Base-by-base conservation (phyloP, 768 basidiomycete genomes). In the Suillus alpinus region DNA sequence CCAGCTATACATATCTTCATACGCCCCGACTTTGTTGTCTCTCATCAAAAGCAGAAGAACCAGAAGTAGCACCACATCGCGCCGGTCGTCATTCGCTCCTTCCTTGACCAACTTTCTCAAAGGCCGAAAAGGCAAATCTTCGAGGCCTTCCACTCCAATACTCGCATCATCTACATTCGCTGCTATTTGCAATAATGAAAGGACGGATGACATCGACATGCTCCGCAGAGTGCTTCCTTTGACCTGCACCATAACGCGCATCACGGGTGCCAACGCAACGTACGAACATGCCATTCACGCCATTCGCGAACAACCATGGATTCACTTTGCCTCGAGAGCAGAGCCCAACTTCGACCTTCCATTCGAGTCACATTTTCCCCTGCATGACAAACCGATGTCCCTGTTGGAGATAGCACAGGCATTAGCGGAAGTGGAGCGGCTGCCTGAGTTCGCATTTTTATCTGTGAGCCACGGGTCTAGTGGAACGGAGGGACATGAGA, bases 251-350 rank as follows among this genome's bases (percentile, higher is more conserved):
- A 72, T 73, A 47, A 63, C 67, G 40, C 64, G 66, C 41, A 26
- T 73, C 3, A 68, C 68, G 13, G 68, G 67, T 44, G 67, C 64
- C 0, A 65, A 62, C 18, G 59, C 59, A 41, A 66, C 63, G 26
- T 1, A 51, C 32, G 50, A 51, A 51, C 31, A 51, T 18, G 50
- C 12, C 9, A n/a, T 51, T 18, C n/a, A 18, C 12, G 32, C 66
- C 9, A 59, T 75, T 40, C 64, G 66, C 12, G 50, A 51, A 34
- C 50, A 69, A 7, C 60, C 56, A 18, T 74, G 73, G 63, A 71
- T 73, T 5, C 80, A 82, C 59, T 57, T 81, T 7, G 75, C 78
- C 0, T 80, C 76, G 57, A 76, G 77, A 41, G 76, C 73, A 18
- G 58, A 66, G 20, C 73, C 78, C 44, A 68, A 80, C 57, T 1